Percentiles rank a stretch among this genome's conserved stretches.
phyloP scores from a whole-genome alignment of 768 basidiomycete species.

The Crassisporium funariophilum region DNA sequence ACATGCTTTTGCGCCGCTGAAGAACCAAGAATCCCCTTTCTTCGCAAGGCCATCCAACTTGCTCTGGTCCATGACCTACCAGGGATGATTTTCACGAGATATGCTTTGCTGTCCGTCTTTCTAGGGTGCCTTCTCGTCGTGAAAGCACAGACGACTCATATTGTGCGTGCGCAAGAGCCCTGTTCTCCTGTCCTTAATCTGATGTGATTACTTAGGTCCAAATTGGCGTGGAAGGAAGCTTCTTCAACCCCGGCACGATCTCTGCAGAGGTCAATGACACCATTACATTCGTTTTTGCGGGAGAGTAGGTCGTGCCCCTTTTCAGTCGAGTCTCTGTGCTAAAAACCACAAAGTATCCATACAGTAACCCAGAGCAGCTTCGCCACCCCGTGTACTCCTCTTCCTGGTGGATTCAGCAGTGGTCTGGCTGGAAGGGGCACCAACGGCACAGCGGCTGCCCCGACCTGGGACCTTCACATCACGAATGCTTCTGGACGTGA shows the following conservation, averaged over 20 bases:
- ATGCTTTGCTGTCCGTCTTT: constrained; percentile 1
- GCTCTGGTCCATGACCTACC: neutral
- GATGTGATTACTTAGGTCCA: constrained; percentile 28
- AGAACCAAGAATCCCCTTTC: no score
- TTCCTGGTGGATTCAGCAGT: constrained; percentile 43
- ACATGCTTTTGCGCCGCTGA: no score
- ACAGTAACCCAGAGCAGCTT: constrained; percentile 41
- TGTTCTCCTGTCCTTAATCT: neutral
- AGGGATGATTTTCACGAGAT: constrained; percentile 1
- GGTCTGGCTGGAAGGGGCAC: constrained; percentile 28
- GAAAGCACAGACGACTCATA: constrained; percentile 11
- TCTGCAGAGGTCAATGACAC: constrained; percentile 35
- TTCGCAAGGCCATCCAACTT: constrained; percentile 1
- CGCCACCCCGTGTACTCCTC: constrained; percentile 39
- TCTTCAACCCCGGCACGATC: constrained; percentile 34
- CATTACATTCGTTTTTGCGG: constrained; percentile 39
- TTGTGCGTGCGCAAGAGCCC: constrained; percentile 9
- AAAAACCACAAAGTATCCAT: constrained; percentile 30
- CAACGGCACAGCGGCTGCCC: constrained; percentile 17
- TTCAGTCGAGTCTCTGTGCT: neutral
- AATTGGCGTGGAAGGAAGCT: constrained; percentile 40
- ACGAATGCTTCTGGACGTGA: constrained; percentile 33
- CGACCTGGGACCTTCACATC: constrained; percentile 37
- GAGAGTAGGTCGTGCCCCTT: constrained; percentile 29
- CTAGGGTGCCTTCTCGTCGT: constrained; percentile 6